Base-by-base conservation (phyloP, 106 monocot species). In the Chionographis japonica region DNA sequence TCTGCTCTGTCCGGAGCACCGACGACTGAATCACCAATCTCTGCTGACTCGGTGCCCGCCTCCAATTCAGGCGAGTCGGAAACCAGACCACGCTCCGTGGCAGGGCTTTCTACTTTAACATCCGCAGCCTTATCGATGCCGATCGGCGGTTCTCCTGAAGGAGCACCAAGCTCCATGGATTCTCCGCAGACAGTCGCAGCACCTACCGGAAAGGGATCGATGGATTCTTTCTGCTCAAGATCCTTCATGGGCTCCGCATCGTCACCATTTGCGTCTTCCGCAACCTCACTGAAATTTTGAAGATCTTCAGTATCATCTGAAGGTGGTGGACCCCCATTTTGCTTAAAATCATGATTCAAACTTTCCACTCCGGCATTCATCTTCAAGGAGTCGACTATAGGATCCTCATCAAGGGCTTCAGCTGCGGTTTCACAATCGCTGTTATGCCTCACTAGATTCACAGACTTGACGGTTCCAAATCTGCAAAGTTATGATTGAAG, bases 401-500 rank as follows among this genome's bases (percentile, higher is more conserved):
- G 39, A 19, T 76, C 60, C 61, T 14, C 19, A 58, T 77, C 69
- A 50, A 36, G 37, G 67, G 18, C 51, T 37, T 63, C 63, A 61
- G 59, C 2, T 4, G 9, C 37, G 27, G 11, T 37, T 7, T n/a
- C 54, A 46, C 3, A 15, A 61, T 15, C 65, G 56, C 40, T 41
- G 13, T 42, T 51, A 64, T 63, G 40, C 38, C 77, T 67, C 64
- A 88, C 77, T 4, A 95, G 8, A 77, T 91, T 88, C 37, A 88
- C 58, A 40, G 91, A 86, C 68, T 88, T 95, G 3, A 95, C 75
- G 15, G 83, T 78, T 75, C 95, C 95, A 84, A 95, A 91, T 84
- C 95, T 95, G 84, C 54, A 60, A 60, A 18, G 15, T 52, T 72
- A 46, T 46, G 35, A 49, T 18, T 8, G 61, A 72, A 63, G 7